Percentiles rank a stretch among this genome's conserved stretches.
These are phyloP conservation scores for Nicotiana paniculata DNA, from an alignment of 257 asterid species.

Conservation along the genomic window DNA sequence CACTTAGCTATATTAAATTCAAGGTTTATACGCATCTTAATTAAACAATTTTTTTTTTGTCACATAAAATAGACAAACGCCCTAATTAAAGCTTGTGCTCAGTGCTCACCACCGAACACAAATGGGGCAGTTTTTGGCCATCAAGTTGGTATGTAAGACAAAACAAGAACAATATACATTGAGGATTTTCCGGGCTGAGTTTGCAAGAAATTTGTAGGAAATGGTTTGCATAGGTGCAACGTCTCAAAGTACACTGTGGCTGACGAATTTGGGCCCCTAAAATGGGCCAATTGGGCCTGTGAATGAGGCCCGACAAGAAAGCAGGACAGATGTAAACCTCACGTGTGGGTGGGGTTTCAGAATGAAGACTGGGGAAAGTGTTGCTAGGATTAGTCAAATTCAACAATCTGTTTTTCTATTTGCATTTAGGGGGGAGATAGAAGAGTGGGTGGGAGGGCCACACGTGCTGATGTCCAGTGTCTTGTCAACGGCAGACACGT, in stretches of 20 bases:
- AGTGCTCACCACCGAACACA: not conserved
- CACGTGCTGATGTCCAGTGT: conserved; percentile 20
- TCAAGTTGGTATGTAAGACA: not conserved
- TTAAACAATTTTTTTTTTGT: not conserved
- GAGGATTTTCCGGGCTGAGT: not conserved
- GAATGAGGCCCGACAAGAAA: conserved; percentile 32
- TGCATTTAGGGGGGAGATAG: not conserved
- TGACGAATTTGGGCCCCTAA: conserved; percentile 15
- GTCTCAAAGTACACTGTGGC: conserved; percentile 4
- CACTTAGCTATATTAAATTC: not conserved
- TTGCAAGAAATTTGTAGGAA: not conserved
- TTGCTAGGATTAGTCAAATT: conserved; percentile 24
- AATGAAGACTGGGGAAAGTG: not conserved
- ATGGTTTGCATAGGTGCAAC: not conserved
- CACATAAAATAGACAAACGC: not conserved
- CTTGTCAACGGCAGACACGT: conserved; percentile 33
- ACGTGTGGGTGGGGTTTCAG: conserved; percentile 43
- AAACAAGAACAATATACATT: not conserved
- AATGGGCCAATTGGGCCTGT: conserved; percentile 23
- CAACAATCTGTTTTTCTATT: conserved; percentile 22
- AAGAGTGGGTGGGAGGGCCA: conserved; percentile 6
- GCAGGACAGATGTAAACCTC: conserved; percentile 28
- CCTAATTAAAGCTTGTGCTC: not conserved
- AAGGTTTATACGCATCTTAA: not conserved
- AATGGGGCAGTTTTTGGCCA: not conserved